Base-by-base conservation (phyloP, 345 rosid genomes). In the Brassica rapa region DNA sequence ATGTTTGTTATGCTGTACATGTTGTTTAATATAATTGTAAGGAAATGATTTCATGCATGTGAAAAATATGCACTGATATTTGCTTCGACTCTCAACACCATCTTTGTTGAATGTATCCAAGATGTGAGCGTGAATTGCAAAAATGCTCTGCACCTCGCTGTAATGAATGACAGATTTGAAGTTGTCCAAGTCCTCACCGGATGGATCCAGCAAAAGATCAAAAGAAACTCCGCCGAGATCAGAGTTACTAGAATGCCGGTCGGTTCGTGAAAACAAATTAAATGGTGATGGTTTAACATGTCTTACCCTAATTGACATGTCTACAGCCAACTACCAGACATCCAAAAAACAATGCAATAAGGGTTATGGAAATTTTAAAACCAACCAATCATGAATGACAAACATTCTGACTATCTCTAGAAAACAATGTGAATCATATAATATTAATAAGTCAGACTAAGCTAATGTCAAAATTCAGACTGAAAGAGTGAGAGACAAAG, bases 91-190 rank as follows among this genome's bases (percentile, higher is more conserved):
- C 30, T 27, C 30, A 27, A 32, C 35, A 32, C 35, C 35, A 32
- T 32, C 35, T 1, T 32, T 32, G 35, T n/a, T 43, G 51, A 43
- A 43, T 43, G 51, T 43, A 43, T 43, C 51, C 5, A 43, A 43
- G 51, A 43, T 43, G 51, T 43, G 51, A 2, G 51, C 9, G 51
- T 43, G 51, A 43, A 43, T 43, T 14, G 14, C 0, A 57, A 81
- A 4, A 83, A 68, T 24, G 81, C 68, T 23, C 23, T 76, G 33
- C 83, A 78, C 27, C 60, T 81, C 0, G 86, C 83, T 29, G 61
- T 63, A 33, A 33, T 16, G 11, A 77, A 64, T 16, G 76, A n/a
- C 11, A 76, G 41, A 14, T 10, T 76, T 2, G 80, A 78, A 10
- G 74, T 82, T 72, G 73, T 78, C 14, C 55, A 81, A 65, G 24